Base-by-base conservation (phyloP, 768 basidiomycete species). In the Favolaschia claudopus region DNA sequence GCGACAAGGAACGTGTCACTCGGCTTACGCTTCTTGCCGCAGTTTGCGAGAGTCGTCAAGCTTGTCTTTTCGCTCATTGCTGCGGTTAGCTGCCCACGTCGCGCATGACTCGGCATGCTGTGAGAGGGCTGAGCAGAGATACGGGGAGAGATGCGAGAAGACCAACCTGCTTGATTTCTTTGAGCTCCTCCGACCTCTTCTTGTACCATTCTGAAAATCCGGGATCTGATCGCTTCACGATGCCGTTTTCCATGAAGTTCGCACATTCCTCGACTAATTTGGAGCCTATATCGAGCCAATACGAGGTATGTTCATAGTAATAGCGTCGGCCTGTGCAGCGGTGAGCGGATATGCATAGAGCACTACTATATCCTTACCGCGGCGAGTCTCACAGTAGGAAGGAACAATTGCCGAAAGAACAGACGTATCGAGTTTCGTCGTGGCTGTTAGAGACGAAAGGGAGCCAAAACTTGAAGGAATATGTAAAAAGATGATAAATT, bases 11-110 rank as follows among this genome's bases (percentile, higher is more conserved):
- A 7, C 7, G 37, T 20, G n/a, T n/a, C 15, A 28, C 2, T 29
- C 9, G 33, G n/a, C 58, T 0, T 49, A 60, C 58, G 46, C 53
- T 20, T 60, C 52, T 4, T 17, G 39, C 10, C 59, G 59, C 22
- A 44, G 36, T 14, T 25, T 28, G 33, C 59, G 59, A 31, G 53
- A 46, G 9, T 49, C 59, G 15, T 49, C 39, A 15, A 60, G 47
- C 43, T 60, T 53, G 13, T 50, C 20, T 20, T 24, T 60, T 9
- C 58, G 45, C 19, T 60, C 28, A 24, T 5, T 31, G 3, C 22
- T 38, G 5, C 52, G 59, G 19, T 50, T 45, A 17, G 28, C 47
- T 2, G 40, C 33, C 59, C 59, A 60, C 9, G 20, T 27, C 8
- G 29, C 25, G 10, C 47, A 60, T 22, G 46, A 14, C 19, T 9